phyloP scores from a whole-genome alignment of 192 early-diverging fungal genomes.

The Helicostylum pulchrum region DNA sequence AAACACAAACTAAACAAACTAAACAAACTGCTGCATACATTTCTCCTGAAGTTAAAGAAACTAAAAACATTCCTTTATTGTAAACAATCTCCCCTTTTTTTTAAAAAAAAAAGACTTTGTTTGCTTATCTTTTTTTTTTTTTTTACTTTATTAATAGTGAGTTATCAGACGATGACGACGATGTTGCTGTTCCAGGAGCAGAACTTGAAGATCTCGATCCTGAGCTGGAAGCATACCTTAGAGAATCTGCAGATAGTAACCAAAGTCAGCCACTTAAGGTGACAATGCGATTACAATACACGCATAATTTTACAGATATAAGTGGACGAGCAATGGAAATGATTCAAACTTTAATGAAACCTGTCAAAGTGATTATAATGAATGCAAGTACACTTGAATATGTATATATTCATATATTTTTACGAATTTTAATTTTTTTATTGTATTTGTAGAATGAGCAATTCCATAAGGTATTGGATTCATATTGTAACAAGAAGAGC shows the following conservation, averaged over 20 bases:
- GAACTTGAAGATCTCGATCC: conserved; percentile 21
- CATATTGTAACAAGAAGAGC: conserved; percentile 17
- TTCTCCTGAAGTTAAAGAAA: no score
- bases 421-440: background rate
- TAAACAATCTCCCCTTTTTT: background rate
- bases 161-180: background rate
- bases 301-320: background rate
- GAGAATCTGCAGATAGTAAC: background rate
- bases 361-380: conserved; percentile 21
- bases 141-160: no score
- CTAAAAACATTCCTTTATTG: background rate
- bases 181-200: no score
- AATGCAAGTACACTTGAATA: conserved; percentile 14
- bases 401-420: no score
- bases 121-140: background rate
- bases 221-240: conserved; percentile 2
- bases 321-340: background rate
- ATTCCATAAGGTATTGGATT: conserved; percentile 13
- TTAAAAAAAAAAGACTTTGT: background rate
- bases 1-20: no score
- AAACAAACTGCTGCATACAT: no score
- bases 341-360: conserved; percentile 2
- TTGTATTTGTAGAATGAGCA: conserved; percentile 19
- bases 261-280: conserved; percentile 9
- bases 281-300: conserved; percentile 17